Percentiles rank a stretch among this genome's conserved stretches.
Conservation (phyloP, 2,329 filamentous ascomycete genomes). For the Didymella glomerata region DNA sequence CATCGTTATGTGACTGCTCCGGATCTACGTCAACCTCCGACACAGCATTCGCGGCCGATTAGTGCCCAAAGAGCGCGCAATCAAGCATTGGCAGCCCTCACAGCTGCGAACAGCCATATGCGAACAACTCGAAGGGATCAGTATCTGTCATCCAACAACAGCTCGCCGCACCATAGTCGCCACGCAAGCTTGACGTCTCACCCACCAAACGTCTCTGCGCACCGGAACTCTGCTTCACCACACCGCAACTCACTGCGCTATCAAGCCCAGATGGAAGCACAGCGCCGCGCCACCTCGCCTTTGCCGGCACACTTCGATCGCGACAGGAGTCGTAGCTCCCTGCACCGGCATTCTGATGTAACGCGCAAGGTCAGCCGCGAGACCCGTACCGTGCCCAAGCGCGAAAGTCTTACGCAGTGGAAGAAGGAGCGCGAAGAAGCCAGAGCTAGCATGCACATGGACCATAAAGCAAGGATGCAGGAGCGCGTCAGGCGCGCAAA, state of each 20-base stretch:
- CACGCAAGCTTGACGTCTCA: slow-evolving; percentile 21
- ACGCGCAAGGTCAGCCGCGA: slow-evolving; percentile 12
- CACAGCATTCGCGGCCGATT: slow-evolving; percentile 5
- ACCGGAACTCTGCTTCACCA: slow-evolving; percentile 5
- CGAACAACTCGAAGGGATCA: not conserved
- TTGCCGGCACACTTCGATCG: not conserved
- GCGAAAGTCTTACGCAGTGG: slow-evolving; percentile 35
- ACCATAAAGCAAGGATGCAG: slow-evolving; percentile 30
- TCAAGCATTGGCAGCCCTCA: slow-evolving; percentile 20
- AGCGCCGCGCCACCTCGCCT: slow-evolving; percentile 12
- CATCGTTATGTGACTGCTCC: slow-evolving; percentile 9
- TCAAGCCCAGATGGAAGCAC: slow-evolving; percentile 4
- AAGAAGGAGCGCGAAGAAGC: slow-evolving; percentile 38
- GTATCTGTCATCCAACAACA: not conserved
- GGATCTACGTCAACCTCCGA: slow-evolving; percentile 14
- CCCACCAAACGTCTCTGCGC: slow-evolving; percentile 2
- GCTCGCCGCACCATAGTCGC: slow-evolving; percentile 4
- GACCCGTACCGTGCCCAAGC: slow-evolving; percentile 23
- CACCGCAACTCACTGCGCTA: slow-evolving; percentile 8
- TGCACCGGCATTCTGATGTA: slow-evolving; percentile 1
- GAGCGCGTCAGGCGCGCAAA: slow-evolving; percentile 42
- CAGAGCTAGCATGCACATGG: slow-evolving; percentile 6
- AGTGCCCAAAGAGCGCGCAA: slow-evolving; percentile 19
- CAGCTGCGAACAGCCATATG: slow-evolving; percentile 14
- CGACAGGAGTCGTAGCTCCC: not conserved